Base-by-base conservation (phyloP, 2,329 filamentous ascomycete species). In the Curvularia verruculosa region DNA sequence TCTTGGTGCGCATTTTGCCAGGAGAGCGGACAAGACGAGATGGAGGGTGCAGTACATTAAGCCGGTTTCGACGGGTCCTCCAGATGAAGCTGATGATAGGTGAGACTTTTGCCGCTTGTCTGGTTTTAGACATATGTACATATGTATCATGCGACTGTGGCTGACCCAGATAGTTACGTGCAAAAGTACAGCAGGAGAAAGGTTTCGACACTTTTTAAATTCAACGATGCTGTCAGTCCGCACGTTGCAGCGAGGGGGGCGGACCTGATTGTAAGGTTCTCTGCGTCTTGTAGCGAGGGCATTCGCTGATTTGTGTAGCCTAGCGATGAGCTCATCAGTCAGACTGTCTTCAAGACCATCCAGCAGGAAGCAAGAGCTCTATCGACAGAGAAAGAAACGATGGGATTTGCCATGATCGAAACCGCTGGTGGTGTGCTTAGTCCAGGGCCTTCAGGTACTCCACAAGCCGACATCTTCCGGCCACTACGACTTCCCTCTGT, bases 391-490 rank as follows among this genome's bases (percentile, higher is more conserved):
- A 31, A 39, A 26, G 49, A 47, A 2, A 41, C 48, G 0, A 62
- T 58, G 51, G 64, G 67, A 1, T 40, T 74, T 75, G 78, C 90
- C 1, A 82, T 96, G 45, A 80, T 95, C 44, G 91, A 96, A 73
- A 95, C 91, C 1, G 91, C 91, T 1, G 91, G 91, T 0, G 91
- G 91, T 0, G 89, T 94, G 0, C 87, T 94, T 59, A 94, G 90
- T 0, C 91, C 91, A 0, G 85, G 85, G 0, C 91, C 91, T 0
- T 90, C 89, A 34, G 90, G 90, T 9, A 89, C 83, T 1, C 86
- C 89, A 0, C 91, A 96, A 70, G 90, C 88, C 2, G 91, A 96
- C 68, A 77, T 93, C 1, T 95, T 93, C 70, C 81, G 88, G 19
- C 87, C 90, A 0, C 76, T 96, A 1, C 83, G 91, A n/a, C 76